These are phyloP conservation scores for Vitis vinifera DNA, from an alignment of 164 flowering plant genomes.

Conservation along the genomic window DNA sequence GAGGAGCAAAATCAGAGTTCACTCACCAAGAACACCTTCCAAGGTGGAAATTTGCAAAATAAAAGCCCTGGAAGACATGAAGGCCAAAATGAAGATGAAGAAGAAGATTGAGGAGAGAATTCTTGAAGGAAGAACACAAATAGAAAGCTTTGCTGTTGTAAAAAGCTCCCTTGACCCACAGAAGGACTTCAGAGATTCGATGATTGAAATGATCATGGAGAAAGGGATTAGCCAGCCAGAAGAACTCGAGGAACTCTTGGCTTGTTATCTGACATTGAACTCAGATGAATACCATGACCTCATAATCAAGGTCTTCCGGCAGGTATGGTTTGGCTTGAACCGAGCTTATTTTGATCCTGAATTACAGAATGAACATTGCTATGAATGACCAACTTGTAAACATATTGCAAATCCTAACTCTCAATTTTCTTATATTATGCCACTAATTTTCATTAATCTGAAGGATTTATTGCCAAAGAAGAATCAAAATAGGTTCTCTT, in stretches of 20 bases:
- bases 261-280: slow-evolving; percentile 78
- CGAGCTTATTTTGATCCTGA: slow-evolving; percentile 16
- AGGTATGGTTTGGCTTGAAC: slow-evolving; percentile 73
- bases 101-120: slow-evolving; percentile 19
- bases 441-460: not conserved
- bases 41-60: slow-evolving; percentile 58
- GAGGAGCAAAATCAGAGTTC: slow-evolving; percentile 34
- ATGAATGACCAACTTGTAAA: not conserved
- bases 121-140: slow-evolving; percentile 16
- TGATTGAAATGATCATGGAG: slow-evolving; percentile 88
- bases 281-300: slow-evolving; percentile 72
- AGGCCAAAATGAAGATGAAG: slow-evolving; percentile 43
- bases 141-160: slow-evolving; percentile 70
- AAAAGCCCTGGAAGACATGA: slow-evolving; percentile 65
- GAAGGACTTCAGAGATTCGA: slow-evolving; percentile 80
- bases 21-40: slow-evolving; percentile 54
- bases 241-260: slow-evolving; percentile 81
- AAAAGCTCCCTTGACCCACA: slow-evolving; percentile 69
- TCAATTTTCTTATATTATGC: not conserved
- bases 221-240: slow-evolving; percentile 47
- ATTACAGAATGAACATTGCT: slow-evolving; percentile 5
- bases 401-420: not conserved
- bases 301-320: slow-evolving; percentile 72
- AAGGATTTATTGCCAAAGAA: not conserved
- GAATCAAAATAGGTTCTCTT: not conserved